Evolutionary conservation across 129 eudicot genomes (phyloP), one percentile per base, ranked within the genome.

Genomic region (Escallonia rubra): DNA sequence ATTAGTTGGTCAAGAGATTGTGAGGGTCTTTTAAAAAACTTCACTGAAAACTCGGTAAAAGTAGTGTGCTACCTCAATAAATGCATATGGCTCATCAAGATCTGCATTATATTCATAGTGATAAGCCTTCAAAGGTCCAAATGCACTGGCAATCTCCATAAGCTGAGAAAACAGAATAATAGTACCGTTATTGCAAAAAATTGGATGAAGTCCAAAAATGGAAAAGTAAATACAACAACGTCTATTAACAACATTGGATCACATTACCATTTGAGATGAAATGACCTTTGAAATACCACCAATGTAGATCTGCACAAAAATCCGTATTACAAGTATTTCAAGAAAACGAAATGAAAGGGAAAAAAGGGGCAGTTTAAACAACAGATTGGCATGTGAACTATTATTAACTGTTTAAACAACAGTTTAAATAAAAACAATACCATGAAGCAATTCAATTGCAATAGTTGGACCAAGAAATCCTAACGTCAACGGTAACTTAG

Each of bases 71-170:
- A 94, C 99, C 99, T 94, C 99, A 59, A 94, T 74, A 66, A 89
- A 94, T 39, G 94, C 99, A 78, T 81, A 82, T 66, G 82, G 82
- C 67, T 72, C 81, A 46, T 77, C 77, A 51, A 70, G 71, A 73
- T 80, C 75, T 73, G 75, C 68, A 64, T 76, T 82, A 68, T 47
- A 58, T 47, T 82, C 85, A 68, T 80, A 94, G 58, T 71, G 97
- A 78, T 59, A 94, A 42, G 97, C 96, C 84, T 78, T 90, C 77
- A 94, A 74, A 74, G 82, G 82, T 71, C 99, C 99, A 87, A 94
- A 94, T 43, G 79, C 87, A 73, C 84, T 68, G 38, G 85, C 96
- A 61, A 94, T 90, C 77, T 87, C 96, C 87, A 72, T 84, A 55
- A 94, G 85, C 99, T 94, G 90, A 65, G 68, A 65, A 74, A 59